Evolutionary conservation across 441 rosid genomes (phyloP).

Genomic region (Erodium texanum): DNA sequence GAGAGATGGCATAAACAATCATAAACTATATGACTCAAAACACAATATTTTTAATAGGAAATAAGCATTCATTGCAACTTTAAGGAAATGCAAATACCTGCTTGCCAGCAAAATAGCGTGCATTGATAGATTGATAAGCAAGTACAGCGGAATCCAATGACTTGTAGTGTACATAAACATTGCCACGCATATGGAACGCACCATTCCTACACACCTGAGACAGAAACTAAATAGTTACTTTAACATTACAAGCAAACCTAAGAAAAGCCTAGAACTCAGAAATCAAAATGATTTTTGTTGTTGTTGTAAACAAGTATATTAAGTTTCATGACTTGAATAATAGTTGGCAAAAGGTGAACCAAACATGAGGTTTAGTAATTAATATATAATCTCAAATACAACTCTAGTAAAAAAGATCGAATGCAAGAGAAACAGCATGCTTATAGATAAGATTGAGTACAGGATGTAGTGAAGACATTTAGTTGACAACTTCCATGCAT

Average conservation of each 20-base stretch:
- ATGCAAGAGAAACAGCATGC: background rate
- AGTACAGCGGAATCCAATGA: slow-evolving; percentile 66
- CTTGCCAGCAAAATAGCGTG: slow-evolving; percentile 88
- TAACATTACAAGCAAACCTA: slow-evolving; percentile 5
- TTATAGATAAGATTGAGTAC: background rate
- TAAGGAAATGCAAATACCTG: slow-evolving; percentile 42
- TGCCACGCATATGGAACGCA: slow-evolving; percentile 83
- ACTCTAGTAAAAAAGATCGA: background rate
- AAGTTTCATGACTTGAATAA: background rate
- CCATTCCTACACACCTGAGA: slow-evolving; percentile 82
- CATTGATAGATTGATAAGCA: slow-evolving; percentile 56
- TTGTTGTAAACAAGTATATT: background rate
- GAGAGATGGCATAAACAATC: background rate
- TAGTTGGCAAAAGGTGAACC: background rate
- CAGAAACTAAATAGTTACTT: slow-evolving; percentile 12
- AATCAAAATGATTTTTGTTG: background rate
- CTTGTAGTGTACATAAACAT: slow-evolving; percentile 77
- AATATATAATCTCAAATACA: background rate
- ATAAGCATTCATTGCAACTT: slow-evolving; percentile 7
- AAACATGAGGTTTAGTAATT: slow-evolving; percentile 1
- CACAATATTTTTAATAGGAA: background rate
- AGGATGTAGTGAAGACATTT: background rate
- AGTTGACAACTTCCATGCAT: background rate
- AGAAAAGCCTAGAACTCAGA: slow-evolving; percentile 1
- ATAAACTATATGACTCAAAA: background rate